These are phyloP conservation scores for Nematocida displodere DNA, from an alignment of 371 early-diverging fungal species.

Conservation along the genomic window DNA sequence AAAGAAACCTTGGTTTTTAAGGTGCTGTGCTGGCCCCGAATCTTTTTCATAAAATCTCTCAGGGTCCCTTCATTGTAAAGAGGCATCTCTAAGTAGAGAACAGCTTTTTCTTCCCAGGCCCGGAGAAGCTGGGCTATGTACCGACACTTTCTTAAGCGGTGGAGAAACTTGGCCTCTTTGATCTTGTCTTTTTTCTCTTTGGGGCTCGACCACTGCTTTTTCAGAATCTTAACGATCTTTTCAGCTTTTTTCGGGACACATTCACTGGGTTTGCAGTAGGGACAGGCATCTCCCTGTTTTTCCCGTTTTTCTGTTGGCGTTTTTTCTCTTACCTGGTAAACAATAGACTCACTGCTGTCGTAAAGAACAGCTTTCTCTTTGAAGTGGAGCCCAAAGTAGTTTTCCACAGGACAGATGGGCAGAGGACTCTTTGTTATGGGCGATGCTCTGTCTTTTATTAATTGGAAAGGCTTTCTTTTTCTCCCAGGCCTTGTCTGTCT, in stretches of 20 bases:
- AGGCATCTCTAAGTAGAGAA: conserved; percentile 77
- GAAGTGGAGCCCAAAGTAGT: conserved; percentile 19
- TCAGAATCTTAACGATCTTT: conserved; percentile 50
- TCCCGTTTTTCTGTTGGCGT: background rate
- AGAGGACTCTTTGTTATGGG: background rate
- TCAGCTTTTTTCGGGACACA: background rate
- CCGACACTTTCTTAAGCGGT: conserved; percentile 3
- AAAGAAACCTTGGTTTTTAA: conserved; percentile 13
- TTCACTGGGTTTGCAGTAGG: background rate
- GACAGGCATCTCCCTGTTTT: background rate
- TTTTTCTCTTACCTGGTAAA: conserved; percentile 13
- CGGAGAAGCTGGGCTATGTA: conserved; percentile 28
- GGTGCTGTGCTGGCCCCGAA: background rate
- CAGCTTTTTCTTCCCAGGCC: conserved; percentile 83
- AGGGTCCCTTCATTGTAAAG: conserved; percentile 67
- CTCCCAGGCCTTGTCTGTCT: conserved; percentile 27
- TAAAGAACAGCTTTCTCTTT: background rate
- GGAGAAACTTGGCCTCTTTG: conserved; percentile 54
- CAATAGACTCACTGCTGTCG: conserved; percentile 5
- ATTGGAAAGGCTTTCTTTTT: background rate
- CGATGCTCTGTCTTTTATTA: background rate
- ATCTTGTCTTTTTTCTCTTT: conserved; percentile 38
- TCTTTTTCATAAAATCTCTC: conserved; percentile 42
- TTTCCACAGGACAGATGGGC: conserved; percentile 10
- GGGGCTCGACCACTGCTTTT: conserved; percentile 20